Evolutionary conservation across 106 monocot genomes (phyloP).

Genomic region (Allium sativum): DNA sequence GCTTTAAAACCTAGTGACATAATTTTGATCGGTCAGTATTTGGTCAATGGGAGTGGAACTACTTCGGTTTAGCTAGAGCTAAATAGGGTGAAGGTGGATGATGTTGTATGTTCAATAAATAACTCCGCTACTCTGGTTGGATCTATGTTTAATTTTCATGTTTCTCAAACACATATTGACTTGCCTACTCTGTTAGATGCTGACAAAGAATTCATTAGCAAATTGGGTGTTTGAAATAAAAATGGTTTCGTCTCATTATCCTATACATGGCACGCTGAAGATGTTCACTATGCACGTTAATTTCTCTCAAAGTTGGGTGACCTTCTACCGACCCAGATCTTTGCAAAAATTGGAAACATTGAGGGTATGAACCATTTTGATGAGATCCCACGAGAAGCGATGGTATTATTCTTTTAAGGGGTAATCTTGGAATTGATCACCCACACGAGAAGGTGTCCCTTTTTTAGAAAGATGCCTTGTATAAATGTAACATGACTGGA

Average conservation of each 20-base stretch:
- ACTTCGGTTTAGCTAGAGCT: conserved; percentile 95
- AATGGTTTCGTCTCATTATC: conserved; percentile 74
- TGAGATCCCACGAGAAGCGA: conserved; percentile 92
- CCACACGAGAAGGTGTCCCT: conserved; percentile 96
- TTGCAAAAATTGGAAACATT: conserved; percentile 77
- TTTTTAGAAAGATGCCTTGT: conserved; percentile 88
- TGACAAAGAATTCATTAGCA: conserved; percentile 76
- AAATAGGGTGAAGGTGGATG: conserved; percentile 54
- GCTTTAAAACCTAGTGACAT: conserved; percentile 63
- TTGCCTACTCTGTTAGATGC: conserved; percentile 75
- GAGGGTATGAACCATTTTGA: conserved; percentile 93
- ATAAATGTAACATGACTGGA: conserved; percentile 96
- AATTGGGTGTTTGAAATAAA: conserved; percentile 59
- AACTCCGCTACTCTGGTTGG: conserved; percentile 79
- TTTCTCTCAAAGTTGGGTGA: conserved; percentile 68
- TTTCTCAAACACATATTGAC: conserved; percentile 70
- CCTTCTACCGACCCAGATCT: conserved; percentile 63
- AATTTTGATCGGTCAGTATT: conserved; percentile 85
- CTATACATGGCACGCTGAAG: conserved; percentile 78
- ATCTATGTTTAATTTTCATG: conserved; percentile 67
- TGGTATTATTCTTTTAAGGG: conserved; percentile 94
- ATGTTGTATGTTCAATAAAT: conserved; percentile 84
- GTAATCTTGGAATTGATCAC: conserved; percentile 90
- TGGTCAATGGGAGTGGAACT: conserved; percentile 89
- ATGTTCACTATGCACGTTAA: conserved; percentile 64